Base-by-base conservation (phyloP, 2,329 filamentous ascomycete species). In the Alternaria sp. region DNA sequence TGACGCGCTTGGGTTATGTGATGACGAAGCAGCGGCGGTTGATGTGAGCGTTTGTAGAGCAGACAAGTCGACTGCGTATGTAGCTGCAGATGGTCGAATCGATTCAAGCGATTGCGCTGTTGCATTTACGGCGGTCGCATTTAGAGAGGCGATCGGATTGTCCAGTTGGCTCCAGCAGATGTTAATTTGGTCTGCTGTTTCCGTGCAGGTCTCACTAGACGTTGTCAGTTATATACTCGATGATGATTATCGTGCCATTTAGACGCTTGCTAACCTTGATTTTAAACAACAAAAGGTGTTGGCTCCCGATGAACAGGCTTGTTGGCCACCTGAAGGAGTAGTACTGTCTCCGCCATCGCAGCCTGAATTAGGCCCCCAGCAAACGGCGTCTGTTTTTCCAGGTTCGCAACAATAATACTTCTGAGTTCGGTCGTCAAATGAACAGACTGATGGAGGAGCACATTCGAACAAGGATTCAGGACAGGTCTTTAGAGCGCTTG, bases 121-220 rank as follows among this genome's bases (percentile, higher is more conserved):
- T 36, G 62, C 56, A 51, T 71, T 71, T n/a, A 67, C 34, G 18
- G 49, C 25, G 7, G 62, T 59, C 11, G 45, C 41, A 10, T 63
- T 54, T 11, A 68, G 25, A 44, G 59, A 59, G 16, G 57, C 59
- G 22, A 71, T 38, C 6, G 63, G 60, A 50, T 71, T 70, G 8
- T 53, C 28, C 10, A 57, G 25, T 20, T 55, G 63, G 12, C 62
- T 65, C 70, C 70, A 74, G 63, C 71, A 74, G 16, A 72, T 70
- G 52, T 72, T 70, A 53, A 70, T 68, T 55, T 72, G 70, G 54
- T 62, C 60, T 62, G 50, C 28, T 25, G 41, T 49, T 38, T 57
- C 40, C 5, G 59, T 60, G 30, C 59, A 62, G 10, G 41, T 38
- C 28, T 62, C 56, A 48, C 59, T 72, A 34, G 25, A 18, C 22